phyloP scores from a whole-genome alignment of 75 land plant species.

The Ceratopteris richardii region DNA sequence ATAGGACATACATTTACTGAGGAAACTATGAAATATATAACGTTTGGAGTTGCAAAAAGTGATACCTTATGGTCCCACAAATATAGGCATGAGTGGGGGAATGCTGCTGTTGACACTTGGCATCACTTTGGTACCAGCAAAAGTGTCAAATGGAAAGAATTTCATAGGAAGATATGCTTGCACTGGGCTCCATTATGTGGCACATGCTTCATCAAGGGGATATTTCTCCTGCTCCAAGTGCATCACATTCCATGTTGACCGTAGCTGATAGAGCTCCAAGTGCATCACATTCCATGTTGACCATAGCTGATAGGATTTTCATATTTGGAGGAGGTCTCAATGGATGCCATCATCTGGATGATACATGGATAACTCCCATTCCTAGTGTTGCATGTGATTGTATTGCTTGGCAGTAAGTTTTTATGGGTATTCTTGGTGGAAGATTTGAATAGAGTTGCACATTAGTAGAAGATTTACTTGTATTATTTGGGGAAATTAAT shows the following conservation, averaged over 20 bases:
- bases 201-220: constrained; percentile 35
- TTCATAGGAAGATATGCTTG: constrained; percentile 47
- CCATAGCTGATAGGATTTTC: constrained; percentile 47
- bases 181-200: constrained; percentile 40
- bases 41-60: constrained; percentile 36
- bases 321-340: constrained; percentile 91
- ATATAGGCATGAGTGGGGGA: constrained; percentile 72
- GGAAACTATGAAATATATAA: too few species aligned
- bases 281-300: constrained; percentile 82
- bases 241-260: constrained; percentile 76
- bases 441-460: too few species aligned
- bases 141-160: constrained; percentile 38
- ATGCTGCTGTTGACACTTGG: constrained; percentile 39
- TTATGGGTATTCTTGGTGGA: too few species aligned
- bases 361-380: too few species aligned
- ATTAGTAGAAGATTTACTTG: too few species aligned
- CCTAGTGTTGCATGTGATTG: too few species aligned
- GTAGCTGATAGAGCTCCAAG: constrained; percentile 50
- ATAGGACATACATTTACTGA: too few species aligned
- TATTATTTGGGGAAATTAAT: too few species aligned
- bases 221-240: constrained; percentile 48
- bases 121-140: constrained; percentile 10
- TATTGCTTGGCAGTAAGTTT: too few species aligned
- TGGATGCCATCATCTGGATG: too few species aligned
- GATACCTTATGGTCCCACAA: constrained; percentile 64